A percentile compares a stretch with the other conserved stretches of the same genome.
Conservation (phyloP, 1,284 basidiomycete species). For the Volvariella volvacea region DNA sequence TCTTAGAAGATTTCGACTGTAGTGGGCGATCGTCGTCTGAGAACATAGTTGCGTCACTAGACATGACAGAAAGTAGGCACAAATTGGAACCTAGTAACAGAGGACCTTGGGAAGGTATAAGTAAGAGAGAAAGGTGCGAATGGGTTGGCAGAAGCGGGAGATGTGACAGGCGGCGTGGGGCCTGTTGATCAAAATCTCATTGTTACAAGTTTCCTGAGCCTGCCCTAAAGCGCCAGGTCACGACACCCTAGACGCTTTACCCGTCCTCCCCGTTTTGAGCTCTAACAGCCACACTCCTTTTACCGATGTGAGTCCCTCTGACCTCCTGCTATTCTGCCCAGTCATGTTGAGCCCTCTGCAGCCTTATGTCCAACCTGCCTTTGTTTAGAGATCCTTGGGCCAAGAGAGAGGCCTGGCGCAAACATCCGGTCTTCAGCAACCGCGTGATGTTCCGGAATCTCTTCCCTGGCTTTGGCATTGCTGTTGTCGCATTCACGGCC, state of each 20-base stretch:
- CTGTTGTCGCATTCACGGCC: constrained; percentile 82
- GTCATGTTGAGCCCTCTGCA: constrained; percentile 1
- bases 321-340: not conserved
- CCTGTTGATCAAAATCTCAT: constrained; percentile 28
- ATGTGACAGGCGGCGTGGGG: constrained; percentile 13
- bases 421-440: constrained; percentile 80
- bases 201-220: constrained; percentile 41
- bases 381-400: constrained; percentile 93
- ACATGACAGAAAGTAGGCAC: constrained; percentile 26
- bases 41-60: constrained; percentile 40
- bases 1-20: constrained; percentile 30
- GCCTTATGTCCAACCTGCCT: constrained; percentile 50
- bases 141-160: constrained; percentile 11
- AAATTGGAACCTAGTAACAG: constrained; percentile 10
- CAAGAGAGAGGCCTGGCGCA: constrained; percentile 90
- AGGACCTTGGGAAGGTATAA: constrained; percentile 13
- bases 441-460: constrained; percentile 80
- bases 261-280: constrained; percentile 6
- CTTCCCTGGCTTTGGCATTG: constrained; percentile 92
- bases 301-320: constrained; percentile 7
- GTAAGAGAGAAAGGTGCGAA: constrained; percentile 14
- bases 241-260: constrained; percentile 17
- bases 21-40: constrained; percentile 69
- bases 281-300: constrained; percentile 4
- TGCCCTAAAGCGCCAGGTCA: constrained; percentile 50